Percentiles rank a stretch among this genome's conserved stretches.
Evolutionary conservation across 371 early-diverging fungal genomes (phyloP).

Genomic region (Mucor indicus): DNA sequence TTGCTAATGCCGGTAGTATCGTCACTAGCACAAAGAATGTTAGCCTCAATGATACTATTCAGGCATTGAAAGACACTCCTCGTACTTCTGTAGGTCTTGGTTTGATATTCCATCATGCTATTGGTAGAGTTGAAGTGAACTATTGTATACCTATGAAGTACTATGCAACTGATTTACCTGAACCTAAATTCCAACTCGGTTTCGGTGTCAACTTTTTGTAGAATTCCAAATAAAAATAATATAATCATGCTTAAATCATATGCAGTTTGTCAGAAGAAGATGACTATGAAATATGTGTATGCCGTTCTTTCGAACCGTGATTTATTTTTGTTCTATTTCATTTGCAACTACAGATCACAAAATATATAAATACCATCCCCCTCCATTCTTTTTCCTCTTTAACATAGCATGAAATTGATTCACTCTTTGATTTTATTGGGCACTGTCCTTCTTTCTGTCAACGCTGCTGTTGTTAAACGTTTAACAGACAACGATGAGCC

Average conservation of each 20-base stretch:
- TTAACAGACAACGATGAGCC: no score
- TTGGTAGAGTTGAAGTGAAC: constrained; percentile 53
- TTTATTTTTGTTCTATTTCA: no score
- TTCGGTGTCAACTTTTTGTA: constrained; percentile 84
- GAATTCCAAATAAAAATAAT: neutral
- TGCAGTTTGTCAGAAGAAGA: no score
- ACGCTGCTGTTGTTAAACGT: neutral
- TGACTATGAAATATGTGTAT: no score
- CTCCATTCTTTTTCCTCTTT: no score
- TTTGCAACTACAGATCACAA: no score
- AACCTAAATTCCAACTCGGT: constrained; percentile 82
- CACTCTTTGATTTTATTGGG: no score
- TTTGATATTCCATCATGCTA: constrained; percentile 76
- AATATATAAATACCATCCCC: no score
- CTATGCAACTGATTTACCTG: constrained; percentile 62
- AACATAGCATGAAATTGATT: no score
- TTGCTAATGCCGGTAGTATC: constrained; percentile 84
- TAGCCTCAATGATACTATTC: constrained; percentile 25
- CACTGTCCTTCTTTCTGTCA: neutral
- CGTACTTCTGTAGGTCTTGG: constrained; percentile 75
- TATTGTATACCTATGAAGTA: constrained; percentile 43
- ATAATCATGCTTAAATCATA: no score
- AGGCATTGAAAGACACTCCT: constrained; percentile 47
- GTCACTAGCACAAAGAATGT: constrained; percentile 20
- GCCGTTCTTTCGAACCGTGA: no score